Percentiles rank a stretch among this genome's conserved stretches.
These are phyloP conservation scores for Phialophora tarda DNA, from an alignment of 2,329 filamentous ascomycete genomes.

Conservation along the genomic window DNA sequence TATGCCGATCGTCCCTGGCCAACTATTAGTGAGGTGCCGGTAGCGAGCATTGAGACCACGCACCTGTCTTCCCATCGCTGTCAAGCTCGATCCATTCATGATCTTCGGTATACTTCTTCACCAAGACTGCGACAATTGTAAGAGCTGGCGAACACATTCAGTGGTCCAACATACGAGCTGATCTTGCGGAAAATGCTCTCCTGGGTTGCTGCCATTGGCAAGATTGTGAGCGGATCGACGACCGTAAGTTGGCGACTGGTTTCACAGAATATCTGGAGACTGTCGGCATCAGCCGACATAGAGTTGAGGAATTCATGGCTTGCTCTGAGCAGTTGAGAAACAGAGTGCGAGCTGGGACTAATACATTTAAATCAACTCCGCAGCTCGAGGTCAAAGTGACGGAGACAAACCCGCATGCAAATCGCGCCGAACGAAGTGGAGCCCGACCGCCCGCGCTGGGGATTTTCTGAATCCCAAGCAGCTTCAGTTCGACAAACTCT, in stretches of 20 bases:
- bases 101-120: conserved; percentile 90
- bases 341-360: background rate
- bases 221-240: conserved; percentile 9
- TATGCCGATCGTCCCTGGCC: conserved; percentile 74
- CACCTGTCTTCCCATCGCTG: conserved; percentile 79
- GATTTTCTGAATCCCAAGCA: conserved; percentile 15
- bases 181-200: conserved; percentile 17
- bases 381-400: conserved; percentile 10
- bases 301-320: conserved; percentile 26
- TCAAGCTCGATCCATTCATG: conserved; percentile 97
- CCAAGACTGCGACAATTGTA: conserved; percentile 44
- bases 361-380: conserved; percentile 15
- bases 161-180: background rate
- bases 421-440: conserved; percentile 15
- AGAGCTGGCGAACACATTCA: background rate
- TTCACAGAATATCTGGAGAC: conserved; percentile 22
- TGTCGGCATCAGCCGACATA: conserved; percentile 26
- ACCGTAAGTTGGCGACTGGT: conserved; percentile 15
- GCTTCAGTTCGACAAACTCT: background rate
- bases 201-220: conserved; percentile 21
- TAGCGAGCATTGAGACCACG: conserved; percentile 4
- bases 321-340: background rate
- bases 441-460: conserved; percentile 1
- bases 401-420: conserved; percentile 16
- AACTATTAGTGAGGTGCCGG: conserved; percentile 3